These are phyloP conservation scores for Eucalyptus marginata DNA, from an alignment of 345 rosid genomes.

Conservation along the genomic window DNA sequence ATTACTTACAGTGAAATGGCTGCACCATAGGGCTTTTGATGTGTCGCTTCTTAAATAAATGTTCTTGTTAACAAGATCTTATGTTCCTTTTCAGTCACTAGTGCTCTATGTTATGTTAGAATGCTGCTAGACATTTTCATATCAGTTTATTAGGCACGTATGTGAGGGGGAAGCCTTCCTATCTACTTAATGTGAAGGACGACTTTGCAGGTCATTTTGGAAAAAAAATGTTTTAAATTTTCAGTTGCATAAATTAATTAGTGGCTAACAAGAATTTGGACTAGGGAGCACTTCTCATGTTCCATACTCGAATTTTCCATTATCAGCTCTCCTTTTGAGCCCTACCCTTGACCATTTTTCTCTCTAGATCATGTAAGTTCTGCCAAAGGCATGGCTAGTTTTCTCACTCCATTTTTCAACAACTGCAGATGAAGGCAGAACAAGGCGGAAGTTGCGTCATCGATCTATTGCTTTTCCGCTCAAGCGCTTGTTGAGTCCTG, in stretches of 20 bases:
- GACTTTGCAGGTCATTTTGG: neutral
- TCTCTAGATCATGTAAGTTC: neutral
- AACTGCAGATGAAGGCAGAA: neutral
- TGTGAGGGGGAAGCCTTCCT: neutral
- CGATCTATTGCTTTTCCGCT: neutral
- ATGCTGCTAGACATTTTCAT: neutral
- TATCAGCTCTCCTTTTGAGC: neutral
- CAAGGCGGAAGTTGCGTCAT: neutral
- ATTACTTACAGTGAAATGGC: neutral
- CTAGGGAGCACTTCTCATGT: neutral
- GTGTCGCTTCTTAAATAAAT: neutral
- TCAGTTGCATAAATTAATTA: neutral
- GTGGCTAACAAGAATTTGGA: neutral
- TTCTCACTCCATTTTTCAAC: neutral
- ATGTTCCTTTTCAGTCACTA: neutral
- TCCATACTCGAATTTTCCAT: neutral
- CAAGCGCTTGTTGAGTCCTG: neutral
- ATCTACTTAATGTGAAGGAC: neutral
- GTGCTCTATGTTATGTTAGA: neutral
- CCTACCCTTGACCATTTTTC: neutral
- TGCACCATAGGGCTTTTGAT: neutral
- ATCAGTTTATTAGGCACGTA: neutral
- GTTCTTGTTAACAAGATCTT: neutral
- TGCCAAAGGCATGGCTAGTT: neutral
- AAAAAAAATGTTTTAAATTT: neutral